Evolutionary conservation across 2,329 filamentous ascomycete species (phyloP).

Genomic region (Whalleya microplaca): DNA sequence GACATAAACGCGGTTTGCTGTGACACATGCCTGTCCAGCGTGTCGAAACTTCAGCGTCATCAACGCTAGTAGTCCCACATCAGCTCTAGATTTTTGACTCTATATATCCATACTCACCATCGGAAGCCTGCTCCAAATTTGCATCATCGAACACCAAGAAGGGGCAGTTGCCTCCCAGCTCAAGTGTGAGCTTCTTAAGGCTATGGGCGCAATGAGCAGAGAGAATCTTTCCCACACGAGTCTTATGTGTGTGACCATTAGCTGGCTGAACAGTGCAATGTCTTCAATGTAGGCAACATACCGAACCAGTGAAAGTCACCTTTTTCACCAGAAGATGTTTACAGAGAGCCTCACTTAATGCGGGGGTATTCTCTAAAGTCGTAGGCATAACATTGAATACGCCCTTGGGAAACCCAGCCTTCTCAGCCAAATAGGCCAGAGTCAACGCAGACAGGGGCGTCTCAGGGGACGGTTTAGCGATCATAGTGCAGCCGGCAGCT

Average conservation of each 20-base stretch:
- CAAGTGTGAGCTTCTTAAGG: conserved; percentile 71
- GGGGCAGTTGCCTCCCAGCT: conserved; percentile 73
- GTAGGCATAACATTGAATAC: conserved; percentile 61
- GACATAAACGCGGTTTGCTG: conserved; percentile 67
- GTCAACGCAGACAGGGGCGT: conserved; percentile 61
- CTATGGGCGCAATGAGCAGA: conserved; percentile 64
- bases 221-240: conserved; percentile 69
- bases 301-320: conserved; percentile 73
- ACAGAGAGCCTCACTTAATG: conserved; percentile 50
- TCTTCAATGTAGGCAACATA: conserved; percentile 10
- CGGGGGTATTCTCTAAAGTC: conserved; percentile 48
- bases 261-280: background rate
- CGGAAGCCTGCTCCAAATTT: conserved; percentile 63
- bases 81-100: no score
- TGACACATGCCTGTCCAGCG: conserved; percentile 67
- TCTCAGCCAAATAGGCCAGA: conserved; percentile 58
- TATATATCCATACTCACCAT: conserved; percentile 42
- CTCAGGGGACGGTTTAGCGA: conserved; percentile 73
- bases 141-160: conserved; percentile 72
- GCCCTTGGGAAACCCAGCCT: conserved; percentile 76
- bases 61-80: conserved; percentile 28
- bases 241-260: conserved; percentile 59
- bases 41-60: conserved; percentile 49
- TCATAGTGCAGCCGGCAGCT: conserved; percentile 75
- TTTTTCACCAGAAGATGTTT: conserved; percentile 56